Percentiles rank a stretch among this genome's conserved stretches.
phyloP scores from a whole-genome alignment of 805 yeast species.

The Kazachstania bromeliacearum region DNA sequence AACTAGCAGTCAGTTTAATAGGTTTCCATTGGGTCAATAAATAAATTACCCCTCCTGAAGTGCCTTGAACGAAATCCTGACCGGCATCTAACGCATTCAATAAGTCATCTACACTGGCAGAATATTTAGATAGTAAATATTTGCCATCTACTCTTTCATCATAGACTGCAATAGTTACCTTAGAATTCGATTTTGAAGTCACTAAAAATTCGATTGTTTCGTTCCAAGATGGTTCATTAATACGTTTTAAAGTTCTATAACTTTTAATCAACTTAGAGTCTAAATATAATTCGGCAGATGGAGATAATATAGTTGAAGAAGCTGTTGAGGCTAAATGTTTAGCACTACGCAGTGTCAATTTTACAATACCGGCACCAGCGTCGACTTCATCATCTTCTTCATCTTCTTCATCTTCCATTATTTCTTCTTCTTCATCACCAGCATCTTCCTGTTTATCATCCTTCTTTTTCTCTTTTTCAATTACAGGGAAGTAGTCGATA shows the following conservation, averaged over 20 bases:
- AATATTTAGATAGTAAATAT: constrained; percentile 42
- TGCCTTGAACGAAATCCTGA: constrained; percentile 40
- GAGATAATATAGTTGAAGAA: constrained; percentile 40
- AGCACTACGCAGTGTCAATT: constrained; percentile 52
- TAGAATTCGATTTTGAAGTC: constrained; percentile 49
- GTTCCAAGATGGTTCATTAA: constrained; percentile 69
- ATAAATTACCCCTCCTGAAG: constrained; percentile 47
- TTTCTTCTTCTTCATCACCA: constrained; percentile 11
- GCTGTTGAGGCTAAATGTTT: constrained; percentile 43
- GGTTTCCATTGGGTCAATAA: constrained; percentile 65
- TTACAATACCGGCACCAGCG: constrained; percentile 67
- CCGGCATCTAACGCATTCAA: constrained; percentile 35
- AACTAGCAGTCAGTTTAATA: constrained; percentile 43
- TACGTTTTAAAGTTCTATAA: constrained; percentile 53
- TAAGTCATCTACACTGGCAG: constrained; percentile 41
- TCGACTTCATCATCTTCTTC: constrained; percentile 34
- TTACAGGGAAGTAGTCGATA: constrained; percentile 33
- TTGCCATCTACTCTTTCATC: constrained; percentile 45
- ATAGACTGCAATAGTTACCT: constrained; percentile 46
- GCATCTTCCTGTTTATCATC: constrained; percentile 5
- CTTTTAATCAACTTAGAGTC: constrained; percentile 46
- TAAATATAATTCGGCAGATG: constrained; percentile 58
- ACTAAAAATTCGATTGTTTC: constrained; percentile 53
- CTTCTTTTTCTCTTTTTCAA: constrained; percentile 12
- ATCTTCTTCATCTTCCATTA: constrained; percentile 17